Base-by-base conservation (phyloP, 2,329 filamentous ascomycete species). In the Neofusicoccum cordaticola region DNA sequence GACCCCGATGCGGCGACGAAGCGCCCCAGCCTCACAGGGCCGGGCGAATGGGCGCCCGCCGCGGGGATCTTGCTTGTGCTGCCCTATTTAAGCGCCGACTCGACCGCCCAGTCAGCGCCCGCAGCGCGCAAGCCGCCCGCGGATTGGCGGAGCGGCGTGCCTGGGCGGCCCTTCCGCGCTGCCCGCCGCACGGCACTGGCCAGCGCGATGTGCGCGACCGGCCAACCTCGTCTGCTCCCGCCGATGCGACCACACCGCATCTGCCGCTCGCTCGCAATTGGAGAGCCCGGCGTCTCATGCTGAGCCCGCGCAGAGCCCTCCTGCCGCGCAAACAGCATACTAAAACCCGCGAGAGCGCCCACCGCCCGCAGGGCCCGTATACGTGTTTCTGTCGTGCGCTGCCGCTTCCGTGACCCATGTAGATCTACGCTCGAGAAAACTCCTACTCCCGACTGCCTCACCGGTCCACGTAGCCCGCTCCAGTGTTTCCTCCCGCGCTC, bases 21-120 rank as follows among this genome's bases (percentile, higher is more conserved):
- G 71, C 67, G 52, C 66, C 65, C 65, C 41, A 63, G 67, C 66
- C 52, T 60, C 31, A 51, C 70, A 68, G 69, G 69, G 41, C 27
- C 15, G 41, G 56, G 44, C 62, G 62, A 75, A 76, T 75, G 67
- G 69, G 66, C 9, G 34, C 37, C 37, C 12, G 22, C 62, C 64
- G 68, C 67, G 19, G 65, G 62, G 62, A 64, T 64, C 45, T 41
- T 67, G 69, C 70, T 69, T 70, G 70, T 71, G 68, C 70, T 67
- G 69, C 70, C 65, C 66, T 65, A 70, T 71, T 63, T 75, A 77
- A 73, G 73, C 74, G 74, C 75, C 73, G 69, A 69, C 67, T 42
- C 64, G 68, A 69, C 70, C 67, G 69, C 35, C 48, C 57, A 66
- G 35, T 51, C 70, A 60, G 15, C 53, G 53, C 53, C 39, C 53